Evolutionary conservation across 768 basidiomycete species (phyloP).

Genomic region (Suillus subalutaceus): DNA sequence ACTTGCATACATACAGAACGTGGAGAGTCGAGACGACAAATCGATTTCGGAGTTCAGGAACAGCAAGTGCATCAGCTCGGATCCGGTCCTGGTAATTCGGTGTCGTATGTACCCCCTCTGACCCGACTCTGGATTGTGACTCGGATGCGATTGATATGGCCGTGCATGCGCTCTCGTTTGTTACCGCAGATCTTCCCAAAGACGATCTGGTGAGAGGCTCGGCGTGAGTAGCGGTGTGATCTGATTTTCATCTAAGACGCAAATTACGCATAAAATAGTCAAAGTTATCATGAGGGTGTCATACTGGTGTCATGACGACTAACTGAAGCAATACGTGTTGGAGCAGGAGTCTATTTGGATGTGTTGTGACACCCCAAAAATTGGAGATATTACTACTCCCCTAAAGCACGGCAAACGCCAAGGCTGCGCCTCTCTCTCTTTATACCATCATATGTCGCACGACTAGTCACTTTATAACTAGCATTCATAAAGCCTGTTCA

Average conservation of each 20-base stretch:
- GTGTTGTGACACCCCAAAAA: constrained; percentile 6
- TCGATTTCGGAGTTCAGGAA: not conserved
- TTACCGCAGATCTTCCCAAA: not conserved
- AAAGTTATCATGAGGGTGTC: too few relatives aligned
- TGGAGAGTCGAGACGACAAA: not conserved
- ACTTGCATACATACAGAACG: not conserved
- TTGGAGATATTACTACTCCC: not conserved
- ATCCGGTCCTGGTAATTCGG: not conserved
- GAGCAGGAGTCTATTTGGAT: not conserved
- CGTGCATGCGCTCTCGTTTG: not conserved
- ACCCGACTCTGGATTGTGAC: not conserved
- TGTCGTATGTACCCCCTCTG: not conserved
- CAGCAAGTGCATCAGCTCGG: not conserved
- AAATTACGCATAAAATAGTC: too few relatives aligned
- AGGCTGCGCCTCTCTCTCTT: not conserved
- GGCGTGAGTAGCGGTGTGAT: too few relatives aligned
- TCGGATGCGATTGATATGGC: not conserved
- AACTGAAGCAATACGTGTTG: too few relatives aligned
- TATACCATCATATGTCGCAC: constrained; percentile 11
- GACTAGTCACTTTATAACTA: constrained; percentile 14
- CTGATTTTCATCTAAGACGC: too few relatives aligned
- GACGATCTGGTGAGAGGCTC: not conserved
- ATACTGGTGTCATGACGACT: too few relatives aligned
- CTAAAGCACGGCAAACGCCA: not conserved
- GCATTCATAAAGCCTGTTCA: constrained; percentile 4